phyloP scores from a whole-genome alignment of 306 rosid species.

The Abrus precatorius region DNA sequence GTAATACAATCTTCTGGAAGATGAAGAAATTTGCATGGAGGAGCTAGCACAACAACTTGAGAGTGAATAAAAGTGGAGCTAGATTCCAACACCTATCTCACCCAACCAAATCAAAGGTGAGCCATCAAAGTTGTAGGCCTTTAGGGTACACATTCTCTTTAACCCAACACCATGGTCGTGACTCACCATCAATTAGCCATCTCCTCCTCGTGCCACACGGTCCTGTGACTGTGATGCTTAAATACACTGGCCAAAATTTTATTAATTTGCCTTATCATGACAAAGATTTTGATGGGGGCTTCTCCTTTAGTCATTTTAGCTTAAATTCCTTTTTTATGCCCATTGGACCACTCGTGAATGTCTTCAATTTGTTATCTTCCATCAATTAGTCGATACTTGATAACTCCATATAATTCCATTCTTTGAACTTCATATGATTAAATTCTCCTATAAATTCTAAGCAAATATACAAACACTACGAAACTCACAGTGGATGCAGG shows the following conservation, averaged over 20 bases:
- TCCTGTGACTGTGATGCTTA: conserved; percentile 52
- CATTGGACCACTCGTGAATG: conserved; percentile 38
- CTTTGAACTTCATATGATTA: no score
- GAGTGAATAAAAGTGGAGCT: conserved; percentile 1
- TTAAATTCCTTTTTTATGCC: conserved; percentile 47
- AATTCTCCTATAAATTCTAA: conserved; percentile 1
- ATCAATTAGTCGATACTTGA: conserved; percentile 11
- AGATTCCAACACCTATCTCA: conserved; percentile 43
- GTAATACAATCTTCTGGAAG: conserved; percentile 26
- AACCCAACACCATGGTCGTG: conserved; percentile 57
- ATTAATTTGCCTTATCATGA: conserved; percentile 26
- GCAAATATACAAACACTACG: no score
- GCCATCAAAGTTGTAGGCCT: conserved; percentile 50
- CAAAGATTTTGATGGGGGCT: conserved; percentile 32
- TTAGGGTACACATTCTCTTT: conserved; percentile 60
- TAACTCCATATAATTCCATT: background rate
- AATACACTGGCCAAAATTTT: conserved; percentile 15
- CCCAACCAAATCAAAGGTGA: conserved; percentile 46
- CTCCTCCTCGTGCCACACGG: conserved; percentile 58
- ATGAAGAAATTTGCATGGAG: conserved; percentile 31
- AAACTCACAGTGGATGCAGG: background rate
- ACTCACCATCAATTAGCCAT: conserved; percentile 48
- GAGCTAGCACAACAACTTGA: conserved; percentile 32
- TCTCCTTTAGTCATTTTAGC: conserved; percentile 44
- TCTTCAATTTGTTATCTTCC: conserved; percentile 27